These are phyloP conservation scores for Sporothrix inflata DNA, from an alignment of 2,329 filamentous ascomycete genomes.

Conservation along the genomic window DNA sequence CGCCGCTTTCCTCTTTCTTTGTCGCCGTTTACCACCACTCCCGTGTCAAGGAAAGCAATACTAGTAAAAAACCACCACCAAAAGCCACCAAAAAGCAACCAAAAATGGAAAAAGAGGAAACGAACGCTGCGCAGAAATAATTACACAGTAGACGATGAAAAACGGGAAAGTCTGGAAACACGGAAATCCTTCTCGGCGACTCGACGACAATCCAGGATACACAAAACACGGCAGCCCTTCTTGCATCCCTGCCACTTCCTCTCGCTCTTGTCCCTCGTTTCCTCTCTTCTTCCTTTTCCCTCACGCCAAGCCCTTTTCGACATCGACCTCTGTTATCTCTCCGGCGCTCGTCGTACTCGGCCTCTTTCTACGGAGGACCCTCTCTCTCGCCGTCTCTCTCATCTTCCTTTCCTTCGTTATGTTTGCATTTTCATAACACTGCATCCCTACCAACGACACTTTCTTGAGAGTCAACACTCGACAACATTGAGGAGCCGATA, in stretches of 20 bases:
- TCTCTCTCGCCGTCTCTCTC: background rate
- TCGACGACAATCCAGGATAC: background rate
- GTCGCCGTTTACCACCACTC: slow-evolving; percentile 15
- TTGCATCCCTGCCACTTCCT: background rate
- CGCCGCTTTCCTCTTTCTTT: background rate
- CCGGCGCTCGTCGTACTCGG: background rate
- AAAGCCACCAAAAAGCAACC: background rate
- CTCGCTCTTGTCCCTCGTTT: background rate
- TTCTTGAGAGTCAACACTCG: background rate
- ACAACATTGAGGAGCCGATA: background rate
- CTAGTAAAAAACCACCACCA: background rate
- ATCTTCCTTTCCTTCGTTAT: background rate
- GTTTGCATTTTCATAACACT: background rate
- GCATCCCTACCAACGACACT: background rate
- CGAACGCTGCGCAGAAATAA: background rate
- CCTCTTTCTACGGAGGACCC: background rate
- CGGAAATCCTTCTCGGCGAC: background rate
- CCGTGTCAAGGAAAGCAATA: background rate
- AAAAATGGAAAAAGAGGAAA: background rate
- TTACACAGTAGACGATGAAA: background rate
- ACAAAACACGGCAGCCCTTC: background rate
- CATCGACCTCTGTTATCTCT: background rate
- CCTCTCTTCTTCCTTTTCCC: background rate
- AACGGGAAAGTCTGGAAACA: slow-evolving; percentile 20
- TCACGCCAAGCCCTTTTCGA: background rate